These are phyloP conservation scores for Fragosphaeria purpurea DNA, from an alignment of 2,329 filamentous ascomycete species.

Conservation along the genomic window DNA sequence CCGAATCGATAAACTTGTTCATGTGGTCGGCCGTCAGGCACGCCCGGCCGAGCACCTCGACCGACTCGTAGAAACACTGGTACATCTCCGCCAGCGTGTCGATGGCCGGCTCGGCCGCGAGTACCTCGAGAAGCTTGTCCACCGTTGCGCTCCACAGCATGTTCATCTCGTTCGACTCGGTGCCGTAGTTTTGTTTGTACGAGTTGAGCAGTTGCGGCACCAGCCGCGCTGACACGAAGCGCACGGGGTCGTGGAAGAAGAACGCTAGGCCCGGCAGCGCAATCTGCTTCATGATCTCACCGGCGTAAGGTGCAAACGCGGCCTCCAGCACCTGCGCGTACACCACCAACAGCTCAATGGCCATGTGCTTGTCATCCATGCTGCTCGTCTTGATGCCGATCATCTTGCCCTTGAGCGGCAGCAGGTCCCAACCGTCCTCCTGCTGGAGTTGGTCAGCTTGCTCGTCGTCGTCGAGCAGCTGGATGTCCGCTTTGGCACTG, in stretches of 20 bases:
- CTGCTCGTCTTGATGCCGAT: slow-evolving; percentile 96
- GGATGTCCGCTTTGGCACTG: slow-evolving; percentile 92
- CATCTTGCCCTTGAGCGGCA: slow-evolving; percentile 93
- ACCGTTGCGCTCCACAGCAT: slow-evolving; percentile 77
- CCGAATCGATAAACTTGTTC: slow-evolving; percentile 76
- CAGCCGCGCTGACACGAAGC: slow-evolving; percentile 88
- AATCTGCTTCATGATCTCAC: slow-evolving; percentile 93
- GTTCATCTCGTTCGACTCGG: slow-evolving; percentile 67
- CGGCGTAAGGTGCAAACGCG: slow-evolving; percentile 83
- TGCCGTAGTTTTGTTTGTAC: slow-evolving; percentile 85
- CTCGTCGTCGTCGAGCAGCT: slow-evolving; percentile 89
- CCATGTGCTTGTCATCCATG: slow-evolving; percentile 98
- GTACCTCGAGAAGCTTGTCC: slow-evolving; percentile 84
- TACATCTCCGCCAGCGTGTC: slow-evolving; percentile 98
- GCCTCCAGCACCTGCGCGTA: slow-evolving; percentile 94
- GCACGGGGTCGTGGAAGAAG: slow-evolving; percentile 98
- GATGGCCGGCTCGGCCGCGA: slow-evolving; percentile 87
- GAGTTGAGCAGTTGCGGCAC: slow-evolving; percentile 88
- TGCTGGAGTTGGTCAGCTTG: slow-evolving; percentile 87
- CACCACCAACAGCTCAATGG: slow-evolving; percentile 95
- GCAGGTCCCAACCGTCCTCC: slow-evolving; percentile 95
- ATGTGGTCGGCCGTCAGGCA: slow-evolving; percentile 72
- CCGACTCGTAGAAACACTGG: slow-evolving; percentile 97
- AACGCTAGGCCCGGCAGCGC: slow-evolving; percentile 88
- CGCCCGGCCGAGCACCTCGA: slow-evolving; percentile 84